These are phyloP conservation scores for Alternaria brassicicola DNA, from an alignment of 2,329 filamentous ascomycete species.

Conservation along the genomic window DNA sequence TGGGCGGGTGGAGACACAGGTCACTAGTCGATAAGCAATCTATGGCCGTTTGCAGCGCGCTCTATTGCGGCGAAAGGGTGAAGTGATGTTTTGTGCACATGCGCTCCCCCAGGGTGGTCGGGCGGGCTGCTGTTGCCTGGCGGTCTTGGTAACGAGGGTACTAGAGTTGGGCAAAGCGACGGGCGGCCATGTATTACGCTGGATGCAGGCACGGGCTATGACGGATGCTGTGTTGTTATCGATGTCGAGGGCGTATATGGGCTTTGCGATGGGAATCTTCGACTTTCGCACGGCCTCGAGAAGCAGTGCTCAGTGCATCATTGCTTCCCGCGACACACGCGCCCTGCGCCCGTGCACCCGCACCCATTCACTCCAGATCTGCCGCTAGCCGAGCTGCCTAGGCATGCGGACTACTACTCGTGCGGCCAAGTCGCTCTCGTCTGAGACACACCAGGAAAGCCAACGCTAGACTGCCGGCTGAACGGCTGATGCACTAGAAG, in stretches of 20 bases:
- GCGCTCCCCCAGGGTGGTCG: constrained; percentile 1
- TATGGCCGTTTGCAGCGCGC: not conserved
- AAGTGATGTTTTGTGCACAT: not conserved
- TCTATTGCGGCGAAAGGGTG: constrained; percentile 1
- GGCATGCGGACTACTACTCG: constrained; percentile 12
- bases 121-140: constrained; percentile 23
- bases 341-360: constrained; percentile 11
- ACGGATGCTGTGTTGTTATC: not conserved
- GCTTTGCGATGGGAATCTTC: not conserved
- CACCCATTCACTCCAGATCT: constrained; percentile 17
- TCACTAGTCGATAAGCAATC: not conserved
- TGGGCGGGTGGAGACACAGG: constrained; percentile 5
- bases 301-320: not conserved
- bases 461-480: constrained; percentile 7
- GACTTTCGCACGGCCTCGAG: constrained; percentile 6
- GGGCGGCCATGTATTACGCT: not conserved
- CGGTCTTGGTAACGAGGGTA: not conserved
- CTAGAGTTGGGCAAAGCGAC: not conserved
- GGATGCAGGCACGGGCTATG: not conserved
- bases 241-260: not conserved
- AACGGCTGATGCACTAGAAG: constrained; percentile 15
- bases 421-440: constrained; percentile 12
- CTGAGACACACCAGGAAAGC: constrained; percentile 10
- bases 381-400: constrained; percentile 15
- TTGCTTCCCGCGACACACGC: not conserved